phyloP scores from a whole-genome alignment of 345 rosid species.

The Populus alba region DNA sequence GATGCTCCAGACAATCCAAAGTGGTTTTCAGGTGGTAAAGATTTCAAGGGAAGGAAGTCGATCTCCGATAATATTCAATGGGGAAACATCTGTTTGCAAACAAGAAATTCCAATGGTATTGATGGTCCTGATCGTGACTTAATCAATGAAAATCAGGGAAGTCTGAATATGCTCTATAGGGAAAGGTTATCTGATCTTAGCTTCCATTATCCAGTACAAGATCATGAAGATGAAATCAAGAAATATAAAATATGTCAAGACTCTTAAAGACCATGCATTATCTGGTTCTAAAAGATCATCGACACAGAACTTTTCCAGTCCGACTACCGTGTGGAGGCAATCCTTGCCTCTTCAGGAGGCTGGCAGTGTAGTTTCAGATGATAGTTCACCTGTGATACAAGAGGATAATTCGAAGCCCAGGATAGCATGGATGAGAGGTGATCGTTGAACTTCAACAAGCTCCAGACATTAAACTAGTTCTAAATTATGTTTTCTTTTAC shows the following conservation, averaged over 20 bases:
- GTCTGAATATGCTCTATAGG: slow-evolving; percentile 28
- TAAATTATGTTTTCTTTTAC: neutral
- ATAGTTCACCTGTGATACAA: slow-evolving; percentile 17
- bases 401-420: slow-evolving; percentile 11
- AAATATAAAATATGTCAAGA: slow-evolving; percentile 44
- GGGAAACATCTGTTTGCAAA: slow-evolving; percentile 50
- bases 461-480: slow-evolving; percentile 13
- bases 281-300: slow-evolving; percentile 31
- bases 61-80: slow-evolving; percentile 57
- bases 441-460: slow-evolving; percentile 25
- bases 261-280: slow-evolving; percentile 57
- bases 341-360: slow-evolving; percentile 29
- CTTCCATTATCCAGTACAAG: slow-evolving; percentile 31
- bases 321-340: slow-evolving; percentile 31
- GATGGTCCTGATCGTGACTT: slow-evolving; percentile 21
- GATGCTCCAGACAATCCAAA: slow-evolving; percentile 28
- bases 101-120: slow-evolving; percentile 28
- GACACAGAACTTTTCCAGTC: slow-evolving; percentile 32
- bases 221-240: slow-evolving; percentile 41
- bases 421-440: slow-evolving; percentile 13
- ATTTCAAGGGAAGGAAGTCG: slow-evolving; percentile 44
- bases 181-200: slow-evolving; percentile 32
- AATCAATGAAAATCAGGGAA: slow-evolving; percentile 36
- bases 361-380: slow-evolving; percentile 13
- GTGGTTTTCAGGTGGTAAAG: slow-evolving; percentile 40